Evolutionary conservation across 139 green algal genomes (phyloP).

Genomic region (Pseudopediastrum boryanum): DNA sequence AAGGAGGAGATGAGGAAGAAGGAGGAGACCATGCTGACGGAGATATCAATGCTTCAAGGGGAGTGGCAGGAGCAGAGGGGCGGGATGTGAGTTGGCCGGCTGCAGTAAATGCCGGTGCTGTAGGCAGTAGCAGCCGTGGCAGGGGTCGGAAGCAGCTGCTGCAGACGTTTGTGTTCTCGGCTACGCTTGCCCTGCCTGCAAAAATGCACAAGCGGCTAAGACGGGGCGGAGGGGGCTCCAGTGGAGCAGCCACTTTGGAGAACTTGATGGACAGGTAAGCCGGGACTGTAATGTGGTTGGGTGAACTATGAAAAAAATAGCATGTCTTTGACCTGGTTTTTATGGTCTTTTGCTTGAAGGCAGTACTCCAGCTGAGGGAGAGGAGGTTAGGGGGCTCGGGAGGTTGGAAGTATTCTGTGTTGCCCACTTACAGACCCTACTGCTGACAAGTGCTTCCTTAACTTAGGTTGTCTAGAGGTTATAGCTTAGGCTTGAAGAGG

Average conservation of each 20-base stretch:
- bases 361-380: too few species aligned
- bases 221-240: constrained; percentile 70
- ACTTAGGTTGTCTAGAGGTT: too few species aligned
- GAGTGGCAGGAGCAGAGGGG: background rate
- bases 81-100: background rate
- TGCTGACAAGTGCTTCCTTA: too few species aligned
- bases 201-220: constrained; percentile 70
- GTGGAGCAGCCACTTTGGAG: constrained; percentile 67
- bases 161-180: constrained; percentile 97
- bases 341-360: too few species aligned
- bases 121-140: background rate
- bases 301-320: too few species aligned
- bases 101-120: background rate
- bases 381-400: too few species aligned
- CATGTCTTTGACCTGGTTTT: too few species aligned
- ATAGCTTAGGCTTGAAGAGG: too few species aligned
- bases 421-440: too few species aligned
- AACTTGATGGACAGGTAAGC: constrained; percentile 76
- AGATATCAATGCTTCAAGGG: too few species aligned
- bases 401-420: too few species aligned
- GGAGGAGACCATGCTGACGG: background rate
- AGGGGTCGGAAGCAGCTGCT: constrained; percentile 32
- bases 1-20: constrained; percentile 1
- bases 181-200: constrained; percentile 92
- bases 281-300: too few species aligned